Conservation (phyloP, 129 eudicot genomes). For the Artemisia argyi region DNA sequence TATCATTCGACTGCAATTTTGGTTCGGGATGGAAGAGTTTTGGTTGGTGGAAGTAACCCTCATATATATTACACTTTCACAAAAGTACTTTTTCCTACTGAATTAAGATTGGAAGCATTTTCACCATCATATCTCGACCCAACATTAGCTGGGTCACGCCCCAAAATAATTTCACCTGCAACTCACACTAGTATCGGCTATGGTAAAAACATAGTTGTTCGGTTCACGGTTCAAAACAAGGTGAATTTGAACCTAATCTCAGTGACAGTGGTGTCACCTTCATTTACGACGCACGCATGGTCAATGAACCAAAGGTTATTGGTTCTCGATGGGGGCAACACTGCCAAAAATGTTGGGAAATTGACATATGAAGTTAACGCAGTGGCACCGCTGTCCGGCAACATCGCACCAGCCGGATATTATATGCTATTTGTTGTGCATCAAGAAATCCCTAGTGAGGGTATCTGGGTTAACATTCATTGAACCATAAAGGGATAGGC, state of each 20-base stretch:
- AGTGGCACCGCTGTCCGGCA: slow-evolving; percentile 40
- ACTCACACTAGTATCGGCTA: slow-evolving; percentile 35
- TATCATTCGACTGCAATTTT: slow-evolving; percentile 66
- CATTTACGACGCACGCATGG: slow-evolving; percentile 76
- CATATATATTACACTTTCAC: slow-evolving; percentile 50
- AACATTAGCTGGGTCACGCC: slow-evolving; percentile 31
- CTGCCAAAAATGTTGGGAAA: slow-evolving; percentile 24
- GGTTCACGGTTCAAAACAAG: slow-evolving; percentile 33
- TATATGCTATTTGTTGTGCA: slow-evolving; percentile 71
- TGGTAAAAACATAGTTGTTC: slow-evolving; percentile 26
- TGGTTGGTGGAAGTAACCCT: slow-evolving; percentile 77
- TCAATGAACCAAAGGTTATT: slow-evolving; percentile 83
- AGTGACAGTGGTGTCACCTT: slow-evolving; percentile 65
- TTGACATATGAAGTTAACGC: slow-evolving; percentile 33
- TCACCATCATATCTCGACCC: slow-evolving; percentile 61
- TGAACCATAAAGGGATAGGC: slow-evolving; percentile 6
- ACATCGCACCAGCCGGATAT: slow-evolving; percentile 59
- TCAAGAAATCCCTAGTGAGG: slow-evolving; percentile 66
- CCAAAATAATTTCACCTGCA: slow-evolving; percentile 45
- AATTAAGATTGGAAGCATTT: slow-evolving; percentile 67
- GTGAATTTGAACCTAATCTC: slow-evolving; percentile 24
- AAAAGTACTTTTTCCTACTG: slow-evolving; percentile 61
- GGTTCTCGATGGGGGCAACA: slow-evolving; percentile 37
- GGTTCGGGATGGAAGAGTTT: slow-evolving; percentile 61
- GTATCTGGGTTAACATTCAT: slow-evolving; percentile 62